Percentiles rank a stretch among this genome's conserved stretches.
phyloP scores from a whole-genome alignment of 768 basidiomycete species.

The Tephrocybe sp. region DNA sequence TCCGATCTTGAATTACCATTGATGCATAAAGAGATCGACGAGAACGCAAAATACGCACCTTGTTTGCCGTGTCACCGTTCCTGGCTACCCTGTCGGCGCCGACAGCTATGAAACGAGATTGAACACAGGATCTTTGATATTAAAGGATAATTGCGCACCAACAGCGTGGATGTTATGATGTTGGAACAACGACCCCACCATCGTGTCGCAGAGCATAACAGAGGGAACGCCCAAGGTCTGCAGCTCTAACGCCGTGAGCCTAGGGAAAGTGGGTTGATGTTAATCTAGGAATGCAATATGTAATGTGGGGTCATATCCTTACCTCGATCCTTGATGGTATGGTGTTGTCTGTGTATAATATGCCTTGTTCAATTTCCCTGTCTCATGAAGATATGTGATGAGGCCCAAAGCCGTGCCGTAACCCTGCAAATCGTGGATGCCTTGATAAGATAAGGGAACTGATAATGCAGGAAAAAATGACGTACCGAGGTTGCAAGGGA shows the following conservation, averaged over 20 bases:
- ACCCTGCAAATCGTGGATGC: slow-evolving; percentile 53
- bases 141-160: slow-evolving; percentile 38
- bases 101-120: slow-evolving; percentile 47
- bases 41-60: slow-evolving; percentile 36
- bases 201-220: slow-evolving; percentile 95
- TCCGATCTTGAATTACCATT: slow-evolving; percentile 54
- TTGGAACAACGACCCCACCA: slow-evolving; percentile 95
- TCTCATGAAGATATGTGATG: slow-evolving; percentile 86
- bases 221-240: slow-evolving; percentile 81
- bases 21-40: background rate
- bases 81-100: slow-evolving; percentile 86
- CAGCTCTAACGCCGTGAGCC: slow-evolving; percentile 88
- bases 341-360: slow-evolving; percentile 94
- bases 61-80: slow-evolving; percentile 98
- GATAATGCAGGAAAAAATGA: slow-evolving; percentile 3
- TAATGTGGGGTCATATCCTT: slow-evolving; percentile 2
- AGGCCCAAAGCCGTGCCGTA: slow-evolving; percentile 94
- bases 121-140: background rate
- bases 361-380: slow-evolving; percentile 71
- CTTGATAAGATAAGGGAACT: slow-evolving; percentile 1
- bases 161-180: slow-evolving; percentile 81
- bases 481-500: slow-evolving; percentile 89
- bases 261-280: slow-evolving; percentile 22
- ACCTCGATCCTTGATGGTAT: slow-evolving; percentile 91
- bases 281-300: background rate